Conservation (phyloP, 164 flowering plant genomes). For the Cinnamomum micranthum region DNA sequence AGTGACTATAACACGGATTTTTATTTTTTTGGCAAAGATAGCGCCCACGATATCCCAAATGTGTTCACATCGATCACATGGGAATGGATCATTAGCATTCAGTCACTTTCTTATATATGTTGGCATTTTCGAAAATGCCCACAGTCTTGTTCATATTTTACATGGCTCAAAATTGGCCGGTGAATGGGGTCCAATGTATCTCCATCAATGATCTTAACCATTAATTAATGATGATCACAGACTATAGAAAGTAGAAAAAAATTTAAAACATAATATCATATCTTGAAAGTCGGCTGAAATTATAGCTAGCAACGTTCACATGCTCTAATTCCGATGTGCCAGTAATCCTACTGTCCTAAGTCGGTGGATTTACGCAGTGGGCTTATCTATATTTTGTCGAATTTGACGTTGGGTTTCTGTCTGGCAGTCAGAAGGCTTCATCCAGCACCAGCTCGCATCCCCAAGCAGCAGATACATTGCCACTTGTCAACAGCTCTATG, state of each 20-base stretch:
- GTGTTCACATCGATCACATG: neutral
- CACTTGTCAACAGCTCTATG: conserved; percentile 44
- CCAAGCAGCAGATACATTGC: conserved; percentile 19
- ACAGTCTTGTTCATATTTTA: too few species aligned
- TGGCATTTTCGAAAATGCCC: neutral
- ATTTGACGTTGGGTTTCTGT: neutral
- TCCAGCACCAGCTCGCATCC: conserved; percentile 30
- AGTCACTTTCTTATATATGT: neutral
- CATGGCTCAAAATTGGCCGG: too few species aligned
- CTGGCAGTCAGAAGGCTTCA: conserved; percentile 63
- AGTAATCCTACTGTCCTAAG: neutral
- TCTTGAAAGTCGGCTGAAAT: neutral
- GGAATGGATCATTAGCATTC: neutral
- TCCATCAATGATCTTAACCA: too few species aligned
- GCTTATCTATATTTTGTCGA: neutral
- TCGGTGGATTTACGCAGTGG: neutral
- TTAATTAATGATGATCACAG: too few species aligned
- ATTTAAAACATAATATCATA: neutral
- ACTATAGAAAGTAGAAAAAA: too few species aligned
- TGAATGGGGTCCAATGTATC: too few species aligned
- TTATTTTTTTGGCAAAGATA: too few species aligned
- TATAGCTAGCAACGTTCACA: neutral
- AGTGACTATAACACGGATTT: neutral
- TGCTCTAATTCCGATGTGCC: neutral
- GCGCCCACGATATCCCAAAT: neutral